Conservation (phyloP, 2,329 filamentous ascomycete species). For the Dothidotthia symphoricarpi region DNA sequence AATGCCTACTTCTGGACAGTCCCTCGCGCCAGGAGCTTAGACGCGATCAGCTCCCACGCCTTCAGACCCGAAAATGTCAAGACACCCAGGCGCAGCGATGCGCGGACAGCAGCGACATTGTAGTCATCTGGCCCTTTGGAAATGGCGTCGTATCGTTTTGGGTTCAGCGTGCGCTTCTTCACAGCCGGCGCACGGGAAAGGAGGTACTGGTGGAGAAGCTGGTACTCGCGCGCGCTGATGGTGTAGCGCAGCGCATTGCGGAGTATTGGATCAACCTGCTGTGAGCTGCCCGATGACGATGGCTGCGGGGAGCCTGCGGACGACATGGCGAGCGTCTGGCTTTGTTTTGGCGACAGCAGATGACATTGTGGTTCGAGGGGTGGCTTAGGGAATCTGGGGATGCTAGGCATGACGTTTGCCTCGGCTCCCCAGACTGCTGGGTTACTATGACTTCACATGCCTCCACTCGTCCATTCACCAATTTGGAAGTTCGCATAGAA, state of each 20-base stretch:
- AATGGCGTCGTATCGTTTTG: constrained; percentile 53
- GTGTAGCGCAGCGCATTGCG: constrained; percentile 86
- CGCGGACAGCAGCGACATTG: constrained; percentile 49
- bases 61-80: constrained; percentile 47
- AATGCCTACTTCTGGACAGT: constrained; percentile 21
- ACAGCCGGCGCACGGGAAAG: constrained; percentile 68
- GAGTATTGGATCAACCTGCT: constrained; percentile 64
- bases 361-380: constrained; percentile 19
- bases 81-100: constrained; percentile 47
- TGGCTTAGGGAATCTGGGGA: constrained; percentile 16
- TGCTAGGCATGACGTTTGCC: too few species aligned
- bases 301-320: constrained; percentile 29
- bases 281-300: constrained; percentile 26
- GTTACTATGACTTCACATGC: neutral
- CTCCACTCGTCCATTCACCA: neutral
- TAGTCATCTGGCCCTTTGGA: constrained; percentile 49
- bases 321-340: constrained; percentile 32
- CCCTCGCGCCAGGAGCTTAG: constrained; percentile 39
- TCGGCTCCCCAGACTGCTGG: too few species aligned
- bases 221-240: constrained; percentile 79
- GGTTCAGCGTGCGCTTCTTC: constrained; percentile 53
- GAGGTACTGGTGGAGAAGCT: constrained; percentile 77
- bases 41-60: constrained; percentile 46
- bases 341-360: constrained; percentile 6
- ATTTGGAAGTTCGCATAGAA: too few species aligned